Base-by-base conservation (phyloP, 805 yeast species). In the Scheffersomyces coipomensis region DNA sequence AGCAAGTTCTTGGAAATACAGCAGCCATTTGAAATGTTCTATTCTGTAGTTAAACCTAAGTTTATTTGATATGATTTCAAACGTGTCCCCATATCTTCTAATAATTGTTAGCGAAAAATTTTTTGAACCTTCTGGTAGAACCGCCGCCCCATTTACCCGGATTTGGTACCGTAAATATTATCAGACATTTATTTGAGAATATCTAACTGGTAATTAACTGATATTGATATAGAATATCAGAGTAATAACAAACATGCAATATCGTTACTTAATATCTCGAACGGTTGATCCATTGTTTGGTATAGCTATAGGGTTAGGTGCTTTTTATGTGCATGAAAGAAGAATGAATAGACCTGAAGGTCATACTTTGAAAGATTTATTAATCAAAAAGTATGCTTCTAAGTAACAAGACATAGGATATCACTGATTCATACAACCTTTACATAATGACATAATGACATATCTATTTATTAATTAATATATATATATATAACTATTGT, bases 1-100 rank as follows among this genome's bases (percentile, higher is more conserved):
- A 86, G 75, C 95, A 86, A 48, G 91, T 83, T 78, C 84, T 86
- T 64, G 81, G 82, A 66, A 63, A 70, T 45, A 66, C 66, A 47
- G 68, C 65, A 39, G 71, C 69, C 71, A 64, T 66, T 5, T 13
- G n/a, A 5, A 27, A 27, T n/a, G n/a, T n/a, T n/a, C n/a, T n/a
- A n/a, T n/a, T n/a, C n/a, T n/a, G n/a, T n/a, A n/a, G n/a, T n/a
- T n/a, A n/a, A n/a, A n/a, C n/a, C n/a, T n/a, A n/a, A n/a, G n/a
- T n/a, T n/a, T n/a, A n/a, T n/a, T n/a, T n/a, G n/a, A n/a, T n/a
- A n/a, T n/a, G n/a, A n/a, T n/a, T n/a, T n/a, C n/a, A n/a, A n/a
- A n/a, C n/a, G n/a, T n/a, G n/a, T n/a, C n/a, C n/a, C n/a, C n/a
- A n/a, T n/a, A n/a, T n/a, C n/a, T n/a, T n/a, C n/a, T n/a, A n/a